Conservation (phyloP, 352 stramenopile genomes). For the Phytophthora ramorum region DNA sequence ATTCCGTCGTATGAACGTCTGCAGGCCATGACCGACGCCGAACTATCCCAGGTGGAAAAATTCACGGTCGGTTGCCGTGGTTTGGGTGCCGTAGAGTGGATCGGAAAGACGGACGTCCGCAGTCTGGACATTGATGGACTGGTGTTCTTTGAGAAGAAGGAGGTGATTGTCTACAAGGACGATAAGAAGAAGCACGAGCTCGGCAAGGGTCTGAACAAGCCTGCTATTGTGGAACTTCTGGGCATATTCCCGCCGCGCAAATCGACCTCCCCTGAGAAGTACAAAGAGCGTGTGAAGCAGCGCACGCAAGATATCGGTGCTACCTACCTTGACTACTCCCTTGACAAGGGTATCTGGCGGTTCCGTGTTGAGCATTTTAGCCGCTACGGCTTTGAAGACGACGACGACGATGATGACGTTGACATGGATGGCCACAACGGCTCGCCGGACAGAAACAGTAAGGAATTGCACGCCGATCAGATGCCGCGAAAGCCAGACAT, state of each 20-base stretch:
- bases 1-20: slow-evolving; percentile 72
- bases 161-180: slow-evolving; percentile 88
- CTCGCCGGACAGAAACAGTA: slow-evolving; percentile 8
- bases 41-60: slow-evolving; percentile 72
- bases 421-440: slow-evolving; percentile 43
- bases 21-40: slow-evolving; percentile 73
- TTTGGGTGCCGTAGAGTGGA: slow-evolving; percentile 82
- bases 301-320: slow-evolving; percentile 81
- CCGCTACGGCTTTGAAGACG: slow-evolving; percentile 80
- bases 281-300: slow-evolving; percentile 81
- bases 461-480: slow-evolving; percentile 27
- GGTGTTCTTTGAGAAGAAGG: slow-evolving; percentile 84
- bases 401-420: slow-evolving; percentile 75
- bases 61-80: slow-evolving; percentile 86
- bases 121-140: slow-evolving; percentile 81
- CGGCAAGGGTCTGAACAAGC: slow-evolving; percentile 78
- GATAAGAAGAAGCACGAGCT: slow-evolving; percentile 85
- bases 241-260: slow-evolving; percentile 80
- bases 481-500: slow-evolving; percentile 36
- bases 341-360: slow-evolving; percentile 79
- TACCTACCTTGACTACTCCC: slow-evolving; percentile 80
- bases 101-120: slow-evolving; percentile 83
- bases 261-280: slow-evolving; percentile 59
- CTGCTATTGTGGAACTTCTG: slow-evolving; percentile 80
- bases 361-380: slow-evolving; percentile 90